Evolutionary conservation across 768 basidiomycete genomes (phyloP).

Genomic region (Lentinula edodes): DNA sequence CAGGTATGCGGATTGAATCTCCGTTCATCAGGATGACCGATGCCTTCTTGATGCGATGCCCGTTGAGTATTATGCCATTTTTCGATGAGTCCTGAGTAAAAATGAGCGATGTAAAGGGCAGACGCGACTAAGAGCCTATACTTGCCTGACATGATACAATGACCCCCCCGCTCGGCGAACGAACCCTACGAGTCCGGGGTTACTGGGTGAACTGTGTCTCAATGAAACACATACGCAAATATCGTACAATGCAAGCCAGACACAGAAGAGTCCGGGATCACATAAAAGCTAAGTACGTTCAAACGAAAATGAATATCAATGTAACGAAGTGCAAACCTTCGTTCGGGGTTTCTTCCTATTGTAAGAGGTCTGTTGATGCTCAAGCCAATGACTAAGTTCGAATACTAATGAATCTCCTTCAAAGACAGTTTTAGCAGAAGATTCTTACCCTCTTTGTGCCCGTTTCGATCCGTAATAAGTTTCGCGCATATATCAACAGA

Average conservation of each 20-base stretch:
- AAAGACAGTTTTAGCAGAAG: background rate
- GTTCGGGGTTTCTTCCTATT: constrained; percentile 67
- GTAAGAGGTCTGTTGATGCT: constrained; percentile 57
- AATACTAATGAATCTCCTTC: background rate
- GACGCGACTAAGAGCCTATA: background rate
- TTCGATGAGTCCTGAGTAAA: constrained; percentile 61
- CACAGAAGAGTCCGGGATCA: constrained; percentile 55
- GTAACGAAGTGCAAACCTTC: constrained; percentile 40
- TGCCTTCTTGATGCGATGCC: constrained; percentile 57
- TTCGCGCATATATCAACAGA: constrained; percentile 63
- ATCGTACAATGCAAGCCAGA: constrained; percentile 73
- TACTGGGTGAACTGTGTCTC: background rate
- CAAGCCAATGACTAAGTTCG: constrained; percentile 47
- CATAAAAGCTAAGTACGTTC: constrained; percentile 44
- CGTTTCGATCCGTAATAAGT: constrained; percentile 54
- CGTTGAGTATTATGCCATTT: constrained; percentile 71
- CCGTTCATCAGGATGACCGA: constrained; percentile 75
- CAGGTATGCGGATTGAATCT: constrained; percentile 62
- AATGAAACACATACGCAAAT: constrained; percentile 55
- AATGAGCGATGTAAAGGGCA: background rate
- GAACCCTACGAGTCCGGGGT: constrained; percentile 39
- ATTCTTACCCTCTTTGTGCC: constrained; percentile 57
- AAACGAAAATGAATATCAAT: background rate
- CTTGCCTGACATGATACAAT: constrained; percentile 76
- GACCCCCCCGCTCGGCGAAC: constrained; percentile 63